Evolutionary conservation across 257 asterid species (phyloP).

Genomic region (Mitragyna speciosa): DNA sequence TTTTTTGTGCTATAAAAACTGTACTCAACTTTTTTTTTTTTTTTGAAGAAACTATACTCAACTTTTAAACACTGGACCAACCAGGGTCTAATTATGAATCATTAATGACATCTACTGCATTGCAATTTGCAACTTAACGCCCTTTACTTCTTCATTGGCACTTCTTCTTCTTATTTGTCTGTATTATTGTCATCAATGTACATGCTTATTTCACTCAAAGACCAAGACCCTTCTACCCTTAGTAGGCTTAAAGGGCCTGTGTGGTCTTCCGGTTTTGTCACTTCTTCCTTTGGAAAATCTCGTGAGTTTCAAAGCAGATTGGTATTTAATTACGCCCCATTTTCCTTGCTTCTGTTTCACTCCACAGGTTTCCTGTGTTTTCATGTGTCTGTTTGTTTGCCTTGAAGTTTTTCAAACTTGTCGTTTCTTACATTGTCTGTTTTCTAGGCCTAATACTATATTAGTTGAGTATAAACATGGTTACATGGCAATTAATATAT

Average conservation of each 20-base stretch:
- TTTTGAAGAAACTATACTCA: no score
- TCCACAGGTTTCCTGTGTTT: conserved; percentile 64
- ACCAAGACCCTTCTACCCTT: conserved; percentile 1
- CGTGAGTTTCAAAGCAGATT: conserved; percentile 39
- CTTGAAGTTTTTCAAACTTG: conserved; percentile 38
- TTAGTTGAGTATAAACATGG: conserved; percentile 19
- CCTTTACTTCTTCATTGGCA: conserved; percentile 19
- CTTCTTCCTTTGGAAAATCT: conserved; percentile 32
- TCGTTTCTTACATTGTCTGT: conserved; percentile 42
- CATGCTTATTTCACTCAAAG: conserved; percentile 3
- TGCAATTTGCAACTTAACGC: conserved; percentile 31
- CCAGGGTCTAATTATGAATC: conserved; percentile 26
- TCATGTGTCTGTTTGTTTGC: conserved; percentile 21
- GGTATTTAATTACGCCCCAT: conserved; percentile 18
- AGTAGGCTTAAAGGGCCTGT: conserved; percentile 12
- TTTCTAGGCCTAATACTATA: conserved; percentile 15
- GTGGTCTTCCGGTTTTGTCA: conserved; percentile 44
- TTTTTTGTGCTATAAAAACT: no score
- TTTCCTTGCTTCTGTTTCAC: conserved; percentile 47
- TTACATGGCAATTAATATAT: conserved; percentile 11
- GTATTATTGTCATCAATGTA: conserved; percentile 2
- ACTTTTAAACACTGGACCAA: no score
- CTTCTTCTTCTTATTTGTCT: conserved; percentile 7
- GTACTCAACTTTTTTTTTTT: no score
- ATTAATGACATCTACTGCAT: conserved; percentile 56